phyloP scores from a whole-genome alignment of 2,329 filamentous ascomycete species.

The Botrytis hyacinthi region DNA sequence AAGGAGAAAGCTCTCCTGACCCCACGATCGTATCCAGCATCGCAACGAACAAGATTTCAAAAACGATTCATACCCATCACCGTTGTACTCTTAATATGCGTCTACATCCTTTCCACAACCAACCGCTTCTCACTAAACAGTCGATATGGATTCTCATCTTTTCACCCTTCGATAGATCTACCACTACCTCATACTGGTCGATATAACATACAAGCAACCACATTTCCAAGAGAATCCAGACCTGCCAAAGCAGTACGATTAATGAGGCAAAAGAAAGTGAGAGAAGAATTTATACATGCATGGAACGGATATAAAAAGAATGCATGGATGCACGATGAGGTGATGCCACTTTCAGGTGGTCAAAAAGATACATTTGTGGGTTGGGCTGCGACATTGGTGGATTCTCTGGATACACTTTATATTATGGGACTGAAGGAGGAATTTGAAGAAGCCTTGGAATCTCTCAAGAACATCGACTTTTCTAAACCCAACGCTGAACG shows the following conservation, averaged over 20 bases:
- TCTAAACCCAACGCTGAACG: conserved; percentile 21
- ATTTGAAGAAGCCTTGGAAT: conserved; percentile 71
- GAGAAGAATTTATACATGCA: conserved; percentile 26
- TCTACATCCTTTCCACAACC: neutral
- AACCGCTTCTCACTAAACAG: neutral
- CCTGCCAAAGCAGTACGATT: neutral
- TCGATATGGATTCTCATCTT: neutral
- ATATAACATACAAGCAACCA: conserved; percentile 14
- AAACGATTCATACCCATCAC: neutral
- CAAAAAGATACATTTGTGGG: conserved; percentile 79
- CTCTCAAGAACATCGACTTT: conserved; percentile 45
- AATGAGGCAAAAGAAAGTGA: conserved; percentile 19
- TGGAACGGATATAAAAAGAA: conserved; percentile 78
- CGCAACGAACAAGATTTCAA: neutral
- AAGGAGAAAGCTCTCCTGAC: conserved; percentile 1
- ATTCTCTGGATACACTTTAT: conserved; percentile 77
- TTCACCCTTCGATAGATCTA: neutral
- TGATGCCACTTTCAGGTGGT: conserved; percentile 65
- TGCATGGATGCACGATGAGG: conserved; percentile 83
- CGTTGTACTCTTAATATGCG: neutral
- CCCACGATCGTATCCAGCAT: neutral
- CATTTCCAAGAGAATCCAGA: conserved; percentile 11
- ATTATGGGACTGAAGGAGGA: conserved; percentile 76
- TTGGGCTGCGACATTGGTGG: conserved; percentile 83
- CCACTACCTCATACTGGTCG: neutral